These are phyloP conservation scores for Nitzschia inconspicua DNA, from an alignment of 108 stramenopile species.

Conservation along the genomic window DNA sequence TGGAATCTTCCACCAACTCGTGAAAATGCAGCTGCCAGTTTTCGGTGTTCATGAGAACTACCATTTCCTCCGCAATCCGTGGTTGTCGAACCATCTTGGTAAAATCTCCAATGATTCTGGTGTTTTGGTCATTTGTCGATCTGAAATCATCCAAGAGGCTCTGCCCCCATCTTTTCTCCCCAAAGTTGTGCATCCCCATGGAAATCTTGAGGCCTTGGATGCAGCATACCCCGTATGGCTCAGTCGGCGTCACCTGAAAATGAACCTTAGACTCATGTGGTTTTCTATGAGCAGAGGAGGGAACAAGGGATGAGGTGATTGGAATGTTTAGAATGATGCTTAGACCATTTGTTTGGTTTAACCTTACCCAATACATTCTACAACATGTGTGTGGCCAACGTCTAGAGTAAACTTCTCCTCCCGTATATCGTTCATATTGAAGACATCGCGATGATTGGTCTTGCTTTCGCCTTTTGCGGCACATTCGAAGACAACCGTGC, in stretches of 20 bases:
- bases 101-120: conserved; percentile 37
- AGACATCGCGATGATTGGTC: background rate
- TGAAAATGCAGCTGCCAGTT: conserved; percentile 38
- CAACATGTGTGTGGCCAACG: conserved; percentile 29
- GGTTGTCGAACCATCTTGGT: conserved; percentile 36
- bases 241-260: conserved; percentile 22
- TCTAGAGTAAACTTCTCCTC: conserved; percentile 29
- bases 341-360: background rate
- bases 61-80: conserved; percentile 24
- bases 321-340: background rate
- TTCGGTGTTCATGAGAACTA: conserved; percentile 11
- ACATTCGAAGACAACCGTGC: conserved; percentile 20
- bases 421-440: conserved; percentile 1
- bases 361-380: conserved; percentile 35
- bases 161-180: conserved; percentile 27
- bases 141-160: conserved; percentile 27
- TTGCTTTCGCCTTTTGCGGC: conserved; percentile 9
- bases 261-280: conserved; percentile 26
- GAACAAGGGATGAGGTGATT: background rate
- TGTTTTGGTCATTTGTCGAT: conserved; percentile 21
- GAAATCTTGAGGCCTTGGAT: conserved; percentile 30
- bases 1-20: conserved; percentile 13
- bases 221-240: conserved; percentile 41
- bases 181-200: conserved; percentile 40
- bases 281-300: conserved; percentile 9